Base-by-base conservation (phyloP, 768 basidiomycete species). In the Termitomyces sp. region DNA sequence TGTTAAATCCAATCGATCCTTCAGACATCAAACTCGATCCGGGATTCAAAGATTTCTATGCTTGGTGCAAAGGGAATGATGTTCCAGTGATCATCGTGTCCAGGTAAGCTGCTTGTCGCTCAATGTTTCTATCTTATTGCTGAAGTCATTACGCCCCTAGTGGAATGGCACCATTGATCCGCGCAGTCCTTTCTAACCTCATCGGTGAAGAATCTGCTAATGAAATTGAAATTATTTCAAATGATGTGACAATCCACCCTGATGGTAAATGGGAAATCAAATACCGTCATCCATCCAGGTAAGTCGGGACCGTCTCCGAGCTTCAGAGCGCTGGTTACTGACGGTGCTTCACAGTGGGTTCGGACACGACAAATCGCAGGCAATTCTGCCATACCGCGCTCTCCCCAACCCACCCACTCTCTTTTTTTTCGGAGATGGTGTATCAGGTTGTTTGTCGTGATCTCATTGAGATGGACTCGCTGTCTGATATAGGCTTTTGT, bases 391-490 rank as follows among this genome's bases (percentile, higher is more conserved):
- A 0, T 99, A 98, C 76, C 81, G 87, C n/a, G 76, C 79, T 46
- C 80, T 96, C 47, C 66, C 77, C 6, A 71, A 84, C 51, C 85
- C 87, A 5, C 96, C 97, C 2, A 87, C 83, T 2, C 78, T 96
- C 10, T 96, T 99, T 76, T 99, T 97, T 84, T 96, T 97, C 65
- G 97, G 97, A 0, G 97, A 99, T 71, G 97, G 97, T 38, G 97
- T 97, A 54, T 95, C 93, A 59, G 94, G 94, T 45, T 20, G 76
- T 34, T 60, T 10, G 40, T 61, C 32, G 12, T 42, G 25, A 10
- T 15, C 50, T 36, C 17, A 4, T 43, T 3, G 4, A 38, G 12
- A 14, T 31, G 29, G 17, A 20, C 17, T 56, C 46, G 29, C n/a
- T 4, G 37, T 25, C 46, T 54, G 17, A 53, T 25, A 36, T 32